Percentiles rank a stretch among this genome's conserved stretches.
Conservation (phyloP, 371 early-diverging fungal species). For the Parasitella parasitica region DNA sequence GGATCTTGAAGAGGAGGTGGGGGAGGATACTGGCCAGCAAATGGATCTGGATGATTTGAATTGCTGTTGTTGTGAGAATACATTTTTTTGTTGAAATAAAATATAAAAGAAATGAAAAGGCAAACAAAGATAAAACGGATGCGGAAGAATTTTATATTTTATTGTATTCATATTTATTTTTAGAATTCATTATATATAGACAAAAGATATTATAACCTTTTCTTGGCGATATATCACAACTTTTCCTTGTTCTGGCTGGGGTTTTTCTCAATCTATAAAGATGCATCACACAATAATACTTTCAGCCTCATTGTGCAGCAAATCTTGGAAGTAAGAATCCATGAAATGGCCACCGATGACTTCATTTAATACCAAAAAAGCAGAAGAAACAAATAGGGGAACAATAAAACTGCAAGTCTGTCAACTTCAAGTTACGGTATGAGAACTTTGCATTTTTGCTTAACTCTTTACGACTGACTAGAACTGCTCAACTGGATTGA, state of each 20-base stretch:
- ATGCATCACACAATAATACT: too few relatives aligned
- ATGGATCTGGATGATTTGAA: slow-evolving; percentile 25
- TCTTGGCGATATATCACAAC: background rate
- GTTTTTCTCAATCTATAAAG: background rate
- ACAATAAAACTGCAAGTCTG: too few relatives aligned
- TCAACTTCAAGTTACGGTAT: background rate
- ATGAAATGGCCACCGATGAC: too few relatives aligned
- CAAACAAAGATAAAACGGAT: background rate
- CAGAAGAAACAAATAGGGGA: too few relatives aligned
- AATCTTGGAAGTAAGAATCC: too few relatives aligned
- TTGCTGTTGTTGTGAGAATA: slow-evolving; percentile 1
- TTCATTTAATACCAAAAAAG: too few relatives aligned
- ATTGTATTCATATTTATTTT: background rate
- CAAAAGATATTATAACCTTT: background rate
- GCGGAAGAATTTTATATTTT: background rate
- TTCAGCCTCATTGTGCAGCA: too few relatives aligned
- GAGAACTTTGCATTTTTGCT: background rate
- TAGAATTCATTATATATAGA: background rate
- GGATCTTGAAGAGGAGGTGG: slow-evolving; percentile 21
- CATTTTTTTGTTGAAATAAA: background rate
- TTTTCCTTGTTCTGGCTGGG: too few relatives aligned
- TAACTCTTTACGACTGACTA: slow-evolving; percentile 11
- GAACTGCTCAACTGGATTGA: slow-evolving; percentile 25
- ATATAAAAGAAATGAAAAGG: background rate
- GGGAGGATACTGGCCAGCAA: slow-evolving; percentile 36